Evolutionary conservation across 352 stramenopile genomes (phyloP).

Genomic region (Thraustochytrium sp.): DNA sequence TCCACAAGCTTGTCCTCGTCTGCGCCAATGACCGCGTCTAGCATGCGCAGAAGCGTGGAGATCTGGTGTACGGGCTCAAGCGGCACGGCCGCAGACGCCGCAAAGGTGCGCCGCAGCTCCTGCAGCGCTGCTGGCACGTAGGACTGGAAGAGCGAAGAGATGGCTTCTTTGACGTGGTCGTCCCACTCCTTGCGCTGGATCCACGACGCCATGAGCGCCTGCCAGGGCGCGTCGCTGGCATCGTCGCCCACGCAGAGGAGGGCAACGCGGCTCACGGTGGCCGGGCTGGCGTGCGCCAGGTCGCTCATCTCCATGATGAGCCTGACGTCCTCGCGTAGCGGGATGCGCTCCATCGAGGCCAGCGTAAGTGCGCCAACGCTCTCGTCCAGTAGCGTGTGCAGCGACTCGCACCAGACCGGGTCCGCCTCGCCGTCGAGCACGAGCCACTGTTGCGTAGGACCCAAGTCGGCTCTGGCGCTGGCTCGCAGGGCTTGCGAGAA

Average conservation of each 20-base stretch:
- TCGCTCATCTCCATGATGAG: slow-evolving; percentile 96
- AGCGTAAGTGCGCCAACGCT: slow-evolving; percentile 93
- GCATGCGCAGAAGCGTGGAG: not conserved
- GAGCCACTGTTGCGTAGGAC: slow-evolving; percentile 77
- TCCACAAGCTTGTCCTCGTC: not conserved
- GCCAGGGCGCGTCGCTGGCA: slow-evolving; percentile 87
- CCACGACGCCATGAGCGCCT: slow-evolving; percentile 85
- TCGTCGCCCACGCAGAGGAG: slow-evolving; percentile 94
- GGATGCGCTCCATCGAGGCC: slow-evolving; percentile 91
- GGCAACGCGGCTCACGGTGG: slow-evolving; percentile 85
- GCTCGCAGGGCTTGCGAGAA: slow-evolving; percentile 91
- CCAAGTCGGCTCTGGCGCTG: slow-evolving; percentile 53
- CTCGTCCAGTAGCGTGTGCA: slow-evolving; percentile 93
- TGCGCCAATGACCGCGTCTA: slow-evolving; percentile 16
- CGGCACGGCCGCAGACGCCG: not conserved
- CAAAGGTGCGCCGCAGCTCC: not conserved
- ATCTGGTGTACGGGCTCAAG: not conserved
- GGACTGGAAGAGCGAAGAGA: slow-evolving; percentile 78
- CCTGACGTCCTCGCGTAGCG: slow-evolving; percentile 88
- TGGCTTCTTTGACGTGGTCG: slow-evolving; percentile 65
- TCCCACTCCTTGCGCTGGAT: slow-evolving; percentile 65
- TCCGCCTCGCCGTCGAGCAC: slow-evolving; percentile 92
- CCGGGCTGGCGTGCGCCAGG: slow-evolving; percentile 87
- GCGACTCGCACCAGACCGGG: slow-evolving; percentile 95
- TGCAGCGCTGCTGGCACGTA: slow-evolving; percentile 60